These are phyloP conservation scores for Fusarium algeriense DNA, from an alignment of 2,329 filamentous ascomycete genomes.

Conservation along the genomic window DNA sequence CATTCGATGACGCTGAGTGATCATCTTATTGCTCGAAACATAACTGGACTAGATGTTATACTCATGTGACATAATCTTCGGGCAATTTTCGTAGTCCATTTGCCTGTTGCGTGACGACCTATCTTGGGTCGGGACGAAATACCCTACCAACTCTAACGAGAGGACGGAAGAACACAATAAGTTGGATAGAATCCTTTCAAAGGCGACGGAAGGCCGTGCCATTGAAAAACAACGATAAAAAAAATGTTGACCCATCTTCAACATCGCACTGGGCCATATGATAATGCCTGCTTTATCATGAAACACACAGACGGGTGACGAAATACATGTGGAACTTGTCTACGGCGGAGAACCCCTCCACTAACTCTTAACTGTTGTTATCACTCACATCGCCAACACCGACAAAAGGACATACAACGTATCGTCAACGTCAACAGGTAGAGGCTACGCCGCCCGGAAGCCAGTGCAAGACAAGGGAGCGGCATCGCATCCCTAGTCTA, in stretches of 20 bases:
- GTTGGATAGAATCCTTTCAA: not conserved
- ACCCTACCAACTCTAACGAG: not conserved
- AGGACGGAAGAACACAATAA: not conserved
- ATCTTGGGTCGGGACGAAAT: not conserved
- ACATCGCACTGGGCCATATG: not conserved
- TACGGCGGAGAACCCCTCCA: slow-evolving; percentile 14
- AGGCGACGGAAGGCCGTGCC: not conserved
- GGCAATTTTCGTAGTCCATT: not conserved
- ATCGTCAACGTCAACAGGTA: not conserved
- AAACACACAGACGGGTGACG: slow-evolving; percentile 11
- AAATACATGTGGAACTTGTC: slow-evolving; percentile 28
- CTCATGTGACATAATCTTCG: not conserved
- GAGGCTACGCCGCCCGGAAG: not conserved
- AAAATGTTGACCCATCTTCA: not conserved
- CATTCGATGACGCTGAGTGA: too few relatives aligned
- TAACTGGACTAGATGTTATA: not conserved
- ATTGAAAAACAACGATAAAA: not conserved
- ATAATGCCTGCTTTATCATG: not conserved
- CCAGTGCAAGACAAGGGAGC: not conserved
- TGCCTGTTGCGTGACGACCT: not conserved
- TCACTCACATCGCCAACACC: not conserved
- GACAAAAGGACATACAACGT: not conserved
- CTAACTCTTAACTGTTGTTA: not conserved
- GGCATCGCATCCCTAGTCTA: not conserved
- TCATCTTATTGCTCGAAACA: not conserved